Evolutionary conservation across 768 basidiomycete species (phyloP).

Genomic region (Trametes sanguinea): DNA sequence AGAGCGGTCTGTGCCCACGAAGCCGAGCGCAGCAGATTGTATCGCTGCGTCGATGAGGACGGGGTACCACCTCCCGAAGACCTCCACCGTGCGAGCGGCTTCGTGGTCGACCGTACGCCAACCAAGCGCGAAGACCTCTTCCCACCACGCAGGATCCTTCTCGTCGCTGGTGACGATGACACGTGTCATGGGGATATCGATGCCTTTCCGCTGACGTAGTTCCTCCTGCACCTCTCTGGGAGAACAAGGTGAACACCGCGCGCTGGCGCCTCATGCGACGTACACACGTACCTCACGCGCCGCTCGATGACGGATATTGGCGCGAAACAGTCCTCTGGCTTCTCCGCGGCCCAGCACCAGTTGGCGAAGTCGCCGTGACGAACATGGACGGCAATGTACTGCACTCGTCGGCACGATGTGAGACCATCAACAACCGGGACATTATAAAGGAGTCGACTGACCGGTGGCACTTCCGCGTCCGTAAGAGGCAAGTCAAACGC

Average conservation of each 20-base stretch:
- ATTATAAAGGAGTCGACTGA: slow-evolving; percentile 21
- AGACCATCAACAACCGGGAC: neutral
- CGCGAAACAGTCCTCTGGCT: slow-evolving; percentile 41
- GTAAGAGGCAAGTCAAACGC: slow-evolving; percentile 29
- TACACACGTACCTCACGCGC: slow-evolving; percentile 30
- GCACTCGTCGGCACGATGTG: neutral
- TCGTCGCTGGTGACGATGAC: slow-evolving; percentile 50
- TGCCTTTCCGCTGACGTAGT: slow-evolving; percentile 32
- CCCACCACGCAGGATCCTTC: slow-evolving; percentile 42
- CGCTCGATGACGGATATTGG: slow-evolving; percentile 37
- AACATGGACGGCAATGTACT: slow-evolving; percentile 41
- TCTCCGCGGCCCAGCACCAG: slow-evolving; percentile 35
- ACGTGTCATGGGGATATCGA: slow-evolving; percentile 34
- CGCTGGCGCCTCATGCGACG: neutral
- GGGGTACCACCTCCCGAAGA: slow-evolving; percentile 50
- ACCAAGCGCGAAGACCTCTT: slow-evolving; percentile 35
- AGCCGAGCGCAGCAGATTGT: slow-evolving; percentile 65
- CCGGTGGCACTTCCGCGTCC: slow-evolving; percentile 35
- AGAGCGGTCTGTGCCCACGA: slow-evolving; percentile 71
- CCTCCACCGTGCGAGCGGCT: slow-evolving; percentile 34
- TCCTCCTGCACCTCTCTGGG: slow-evolving; percentile 41
- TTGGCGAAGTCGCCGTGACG: slow-evolving; percentile 40
- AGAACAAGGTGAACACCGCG: neutral
- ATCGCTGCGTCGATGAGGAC: slow-evolving; percentile 73
- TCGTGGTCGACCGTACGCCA: slow-evolving; percentile 41